Base-by-base conservation (phyloP, 2,329 filamentous ascomycete species). In the Diaporthe citriasiana region DNA sequence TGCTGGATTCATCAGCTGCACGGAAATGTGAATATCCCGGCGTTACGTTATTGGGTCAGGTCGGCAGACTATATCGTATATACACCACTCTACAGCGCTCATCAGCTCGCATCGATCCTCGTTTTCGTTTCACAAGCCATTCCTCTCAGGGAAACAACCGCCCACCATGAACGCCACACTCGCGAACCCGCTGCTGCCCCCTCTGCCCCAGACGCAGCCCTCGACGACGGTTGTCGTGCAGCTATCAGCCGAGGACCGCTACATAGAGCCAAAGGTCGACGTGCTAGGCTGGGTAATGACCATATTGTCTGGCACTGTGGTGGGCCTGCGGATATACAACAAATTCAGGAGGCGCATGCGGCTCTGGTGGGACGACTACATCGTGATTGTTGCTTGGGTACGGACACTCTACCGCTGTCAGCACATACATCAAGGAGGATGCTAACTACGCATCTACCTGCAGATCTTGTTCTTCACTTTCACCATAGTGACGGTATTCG, bases 351-450 rank as follows among this genome's bases (percentile, higher is more conserved):
- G 51, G n/a, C 57, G 70, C 15, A 9, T 25, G 15, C 25, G 35
- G 25, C 59, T 72, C n/a, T 66, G 70, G 70, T 72, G 70, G 70
- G 70, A 72, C 56, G 70, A 72, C 47, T 72, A 66, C 25, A 66
- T 72, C 25, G 57, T 63, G 30, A 66, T 72, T 60, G 70, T 66
- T 30, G 51, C 70, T 38, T 72, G 70, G 70, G 70, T 72, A 66
- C 45, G 59, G 2, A 42, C 1, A 1, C 13, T 13, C 22, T 30
- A 25, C 17, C 8, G 6, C 22, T 51, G 15, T 38, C 45, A 3
- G 3, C 19, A 7, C 9, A 66, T 8, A 7, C n/a, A 38, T 22
- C 13, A 2, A 6, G 22, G 6, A 7, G 5, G 8, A 38, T 22
- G 17, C 63, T 66, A n/a, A 66, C 22, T 0, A 13, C 25, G 1